Conservation (phyloP, 208 protist species). For the Trypanosoma conorhini region DNA sequence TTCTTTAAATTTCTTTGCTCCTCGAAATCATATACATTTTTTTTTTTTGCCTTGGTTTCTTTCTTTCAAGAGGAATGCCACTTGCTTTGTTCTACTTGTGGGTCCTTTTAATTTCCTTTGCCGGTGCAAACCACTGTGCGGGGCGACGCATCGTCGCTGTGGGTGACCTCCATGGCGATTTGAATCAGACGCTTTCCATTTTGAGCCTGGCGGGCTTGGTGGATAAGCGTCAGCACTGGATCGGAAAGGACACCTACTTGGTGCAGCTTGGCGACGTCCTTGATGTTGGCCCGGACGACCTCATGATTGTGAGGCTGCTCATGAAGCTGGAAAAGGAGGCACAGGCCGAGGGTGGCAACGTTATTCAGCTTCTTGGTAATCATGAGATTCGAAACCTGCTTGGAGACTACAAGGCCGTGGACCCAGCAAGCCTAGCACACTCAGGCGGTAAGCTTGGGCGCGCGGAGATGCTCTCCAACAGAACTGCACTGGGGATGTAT, state of each 20-base stretch:
- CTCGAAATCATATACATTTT: no score
- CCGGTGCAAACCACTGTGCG: background rate
- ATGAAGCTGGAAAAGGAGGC: constrained; percentile 79
- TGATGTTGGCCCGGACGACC: constrained; percentile 88
- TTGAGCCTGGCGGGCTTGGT: constrained; percentile 72
- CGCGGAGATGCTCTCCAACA: constrained; percentile 64
- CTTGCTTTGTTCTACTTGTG: constrained; percentile 15
- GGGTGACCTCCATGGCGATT: constrained; percentile 89
- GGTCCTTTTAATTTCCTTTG: constrained; percentile 10
- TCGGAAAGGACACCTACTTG: constrained; percentile 72
- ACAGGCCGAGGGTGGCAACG: constrained; percentile 62
- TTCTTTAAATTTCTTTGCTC: constrained; percentile 10
- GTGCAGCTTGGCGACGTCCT: constrained; percentile 92
- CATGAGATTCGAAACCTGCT: constrained; percentile 92
- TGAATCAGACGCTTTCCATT: constrained; percentile 71
- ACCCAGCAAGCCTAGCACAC: constrained; percentile 44
- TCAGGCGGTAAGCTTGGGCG: constrained; percentile 65
- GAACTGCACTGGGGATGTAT: constrained; percentile 67
- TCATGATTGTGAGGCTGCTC: constrained; percentile 76
- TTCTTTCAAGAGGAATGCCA: constrained; percentile 5
- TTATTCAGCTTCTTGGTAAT: constrained; percentile 89
- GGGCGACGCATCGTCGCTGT: constrained; percentile 75
- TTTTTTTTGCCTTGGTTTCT: no score
- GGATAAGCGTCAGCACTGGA: constrained; percentile 72
- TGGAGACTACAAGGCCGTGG: constrained; percentile 79